These are phyloP conservation scores for Trifolium dubium DNA, from an alignment of 306 rosid species.

Conservation along the genomic window DNA sequence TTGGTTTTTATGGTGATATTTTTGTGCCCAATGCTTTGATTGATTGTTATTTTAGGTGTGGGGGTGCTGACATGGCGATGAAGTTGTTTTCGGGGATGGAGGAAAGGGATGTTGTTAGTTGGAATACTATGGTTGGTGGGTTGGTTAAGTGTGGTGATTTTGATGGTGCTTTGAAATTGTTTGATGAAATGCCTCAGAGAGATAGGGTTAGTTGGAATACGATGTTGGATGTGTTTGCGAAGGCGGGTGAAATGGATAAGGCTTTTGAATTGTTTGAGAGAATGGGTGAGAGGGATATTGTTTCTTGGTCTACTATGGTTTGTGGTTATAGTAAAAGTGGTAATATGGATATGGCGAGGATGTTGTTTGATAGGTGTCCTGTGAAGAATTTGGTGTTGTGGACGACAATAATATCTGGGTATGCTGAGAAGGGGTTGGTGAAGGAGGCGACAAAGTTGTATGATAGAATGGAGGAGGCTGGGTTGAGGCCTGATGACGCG, in stretches of 20 bases:
- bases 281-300: conserved; percentile 76
- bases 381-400: conserved; percentile 69
- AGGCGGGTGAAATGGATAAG: conserved; percentile 65
- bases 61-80: conserved; percentile 52
- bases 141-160: conserved; percentile 53
- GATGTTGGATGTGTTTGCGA: conserved; percentile 68
- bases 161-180: conserved; percentile 58
- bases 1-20: conserved; percentile 61
- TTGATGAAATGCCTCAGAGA: conserved; percentile 74
- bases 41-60: conserved; percentile 66
- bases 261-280: conserved; percentile 68
- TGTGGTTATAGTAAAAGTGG: conserved; percentile 69
- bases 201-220: conserved; percentile 90
- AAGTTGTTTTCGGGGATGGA: conserved; percentile 58
- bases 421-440: conserved; percentile 68
- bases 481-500: conserved; percentile 68
- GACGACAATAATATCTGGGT: conserved; percentile 84
- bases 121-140: conserved; percentile 78
- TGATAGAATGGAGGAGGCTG: conserved; percentile 66
- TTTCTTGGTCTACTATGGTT: conserved; percentile 81
- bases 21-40: conserved; percentile 75
- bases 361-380: conserved; percentile 77
- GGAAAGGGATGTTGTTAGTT: conserved; percentile 63
- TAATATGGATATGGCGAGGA: conserved; percentile 77
- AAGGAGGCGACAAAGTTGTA: conserved; percentile 63